These are phyloP conservation scores for Malassezia nana DNA, from an alignment of 1,284 basidiomycete species.

Conservation along the genomic window DNA sequence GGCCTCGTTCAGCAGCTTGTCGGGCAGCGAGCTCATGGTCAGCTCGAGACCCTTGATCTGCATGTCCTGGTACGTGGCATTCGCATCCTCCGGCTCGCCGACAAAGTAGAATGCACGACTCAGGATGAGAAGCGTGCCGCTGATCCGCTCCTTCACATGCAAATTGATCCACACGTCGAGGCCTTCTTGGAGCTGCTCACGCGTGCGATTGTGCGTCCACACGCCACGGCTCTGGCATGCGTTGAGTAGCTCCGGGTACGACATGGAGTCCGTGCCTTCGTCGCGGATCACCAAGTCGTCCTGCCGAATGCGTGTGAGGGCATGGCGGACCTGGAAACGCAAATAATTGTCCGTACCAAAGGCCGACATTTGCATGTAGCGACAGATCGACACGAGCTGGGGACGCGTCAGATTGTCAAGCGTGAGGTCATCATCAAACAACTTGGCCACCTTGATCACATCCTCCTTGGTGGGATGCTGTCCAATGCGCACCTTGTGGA, in stretches of 20 bases:
- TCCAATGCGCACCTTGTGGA: conserved; percentile 94
- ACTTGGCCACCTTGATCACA: conserved; percentile 84
- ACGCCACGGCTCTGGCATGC: conserved; percentile 93
- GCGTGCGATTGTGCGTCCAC: conserved; percentile 63
- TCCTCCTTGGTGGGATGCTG: conserved; percentile 80
- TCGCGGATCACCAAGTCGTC: conserved; percentile 80
- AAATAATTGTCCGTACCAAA: conserved; percentile 99
- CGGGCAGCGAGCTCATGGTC: conserved; percentile 83
- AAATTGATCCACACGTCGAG: conserved; percentile 86
- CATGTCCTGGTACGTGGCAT: conserved; percentile 47
- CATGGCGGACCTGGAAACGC: conserved; percentile 77
- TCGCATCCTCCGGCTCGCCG: conserved; percentile 17
- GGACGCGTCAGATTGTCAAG: conserved; percentile 95
- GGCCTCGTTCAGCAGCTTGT: conserved; percentile 90
- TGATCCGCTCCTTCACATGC: conserved; percentile 73
- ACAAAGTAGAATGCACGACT: conserved; percentile 84
- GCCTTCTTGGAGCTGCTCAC: conserved; percentile 64
- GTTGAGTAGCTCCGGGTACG: conserved; percentile 74
- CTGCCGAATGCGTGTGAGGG: conserved; percentile 70
- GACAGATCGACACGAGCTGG: conserved; percentile 90
- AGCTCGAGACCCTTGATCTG: conserved; percentile 69
- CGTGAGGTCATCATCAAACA: conserved; percentile 94
- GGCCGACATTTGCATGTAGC: conserved; percentile 86
- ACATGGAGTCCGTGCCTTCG: conserved; percentile 85
- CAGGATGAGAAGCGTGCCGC: conserved; percentile 83